Percentiles rank a stretch among this genome's conserved stretches.
These are phyloP conservation scores for Boletus pseudo-olivaceus DNA, from an alignment of 768 basidiomycete species.

Conservation along the genomic window DNA sequence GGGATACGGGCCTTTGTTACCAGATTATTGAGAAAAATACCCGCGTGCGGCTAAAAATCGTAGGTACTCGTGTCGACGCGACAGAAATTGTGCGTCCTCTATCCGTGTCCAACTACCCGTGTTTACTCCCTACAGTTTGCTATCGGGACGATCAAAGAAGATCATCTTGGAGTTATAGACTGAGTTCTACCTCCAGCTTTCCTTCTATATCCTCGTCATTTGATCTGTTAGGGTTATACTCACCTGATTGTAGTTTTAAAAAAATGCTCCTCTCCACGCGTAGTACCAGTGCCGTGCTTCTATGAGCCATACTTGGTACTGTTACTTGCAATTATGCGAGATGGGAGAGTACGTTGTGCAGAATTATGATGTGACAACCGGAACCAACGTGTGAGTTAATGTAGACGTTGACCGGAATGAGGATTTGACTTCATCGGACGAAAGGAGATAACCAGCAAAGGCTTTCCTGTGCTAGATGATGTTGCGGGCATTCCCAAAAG, in stretches of 20 bases:
- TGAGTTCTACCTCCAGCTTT: conserved; percentile 27
- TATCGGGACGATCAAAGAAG: conserved; percentile 97
- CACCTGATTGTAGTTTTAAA: conserved; percentile 5
- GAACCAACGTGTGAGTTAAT: no score
- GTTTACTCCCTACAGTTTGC: conserved; percentile 64
- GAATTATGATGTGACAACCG: no score
- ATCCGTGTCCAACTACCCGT: neutral
- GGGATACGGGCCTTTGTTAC: neutral
- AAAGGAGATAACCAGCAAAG: no score
- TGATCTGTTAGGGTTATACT: neutral
- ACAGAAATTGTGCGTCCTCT: conserved; percentile 82
- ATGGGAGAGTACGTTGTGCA: no score
- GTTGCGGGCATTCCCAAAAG: no score
- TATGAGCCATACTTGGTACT: neutral
- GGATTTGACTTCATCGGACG: no score
- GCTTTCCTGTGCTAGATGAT: no score
- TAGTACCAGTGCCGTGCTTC: neutral
- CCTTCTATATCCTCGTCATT: neutral
- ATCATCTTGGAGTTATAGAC: conserved; percentile 92
- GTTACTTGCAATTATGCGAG: neutral
- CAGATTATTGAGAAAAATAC: conserved; percentile 94
- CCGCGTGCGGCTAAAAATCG: conserved; percentile 89
- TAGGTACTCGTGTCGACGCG: conserved; percentile 97
- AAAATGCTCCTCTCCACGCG: neutral
- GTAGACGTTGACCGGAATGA: no score